These are phyloP conservation scores for Kickxella alabastrina DNA, from an alignment of 192 early-diverging fungal genomes.

Conservation along the genomic window DNA sequence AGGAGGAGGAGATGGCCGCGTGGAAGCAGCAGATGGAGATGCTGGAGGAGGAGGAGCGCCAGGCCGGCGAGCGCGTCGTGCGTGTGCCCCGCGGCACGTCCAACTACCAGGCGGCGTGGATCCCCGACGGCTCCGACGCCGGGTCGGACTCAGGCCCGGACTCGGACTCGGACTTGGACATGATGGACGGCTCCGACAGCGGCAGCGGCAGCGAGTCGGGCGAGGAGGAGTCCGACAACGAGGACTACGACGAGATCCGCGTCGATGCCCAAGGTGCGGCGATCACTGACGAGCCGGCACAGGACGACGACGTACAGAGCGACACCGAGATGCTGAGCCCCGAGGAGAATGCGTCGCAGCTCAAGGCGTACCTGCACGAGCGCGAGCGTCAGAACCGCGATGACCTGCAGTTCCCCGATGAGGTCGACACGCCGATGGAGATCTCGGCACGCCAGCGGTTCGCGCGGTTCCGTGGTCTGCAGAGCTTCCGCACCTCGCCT, in stretches of 20 bases:
- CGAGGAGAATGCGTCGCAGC: constrained; percentile 43
- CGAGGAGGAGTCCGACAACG: constrained; percentile 10
- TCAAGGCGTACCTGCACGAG: constrained; percentile 55
- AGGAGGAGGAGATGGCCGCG: constrained; percentile 86
- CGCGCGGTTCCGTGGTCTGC: constrained; percentile 90
- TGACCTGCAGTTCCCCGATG: constrained; percentile 91
- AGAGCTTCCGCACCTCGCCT: constrained; percentile 89
- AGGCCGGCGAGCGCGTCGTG: constrained; percentile 47
- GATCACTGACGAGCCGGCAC: background rate
- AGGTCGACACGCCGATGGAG: constrained; percentile 91
- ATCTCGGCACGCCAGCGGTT: constrained; percentile 80
- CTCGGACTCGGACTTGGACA: constrained; percentile 37
- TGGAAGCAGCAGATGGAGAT: constrained; percentile 58
- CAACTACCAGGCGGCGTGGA: constrained; percentile 97
- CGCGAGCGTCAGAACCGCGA: constrained; percentile 56
- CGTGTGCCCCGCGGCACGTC: constrained; percentile 95
- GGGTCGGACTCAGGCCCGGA: constrained; percentile 56
- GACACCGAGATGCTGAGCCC: constrained; percentile 29
- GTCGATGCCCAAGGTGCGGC: constrained; percentile 4
- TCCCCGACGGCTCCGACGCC: constrained; percentile 75
- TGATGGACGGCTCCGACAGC: constrained; percentile 51
- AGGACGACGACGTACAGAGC: background rate
- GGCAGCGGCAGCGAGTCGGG: constrained; percentile 3
- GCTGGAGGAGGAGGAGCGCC: constrained; percentile 37
- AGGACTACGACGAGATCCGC: constrained; percentile 29